phyloP scores from a whole-genome alignment of 2,329 filamentous ascomycete genomes.

The Xylariaceae sp. region DNA sequence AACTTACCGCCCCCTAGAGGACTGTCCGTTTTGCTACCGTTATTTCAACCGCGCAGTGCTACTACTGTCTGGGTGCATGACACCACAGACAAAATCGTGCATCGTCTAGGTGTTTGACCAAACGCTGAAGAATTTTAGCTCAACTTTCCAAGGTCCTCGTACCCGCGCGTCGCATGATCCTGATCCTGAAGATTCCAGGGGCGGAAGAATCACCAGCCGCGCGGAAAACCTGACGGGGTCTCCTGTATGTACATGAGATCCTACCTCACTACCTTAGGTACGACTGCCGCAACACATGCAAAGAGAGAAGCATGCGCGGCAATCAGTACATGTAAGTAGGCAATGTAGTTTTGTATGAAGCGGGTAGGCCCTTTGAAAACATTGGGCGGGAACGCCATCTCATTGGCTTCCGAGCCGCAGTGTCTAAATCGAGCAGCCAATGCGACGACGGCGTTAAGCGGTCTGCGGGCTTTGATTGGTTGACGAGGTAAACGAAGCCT shows the following conservation, averaged over 20 bases:
- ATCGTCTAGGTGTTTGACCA: slow-evolving; percentile 2
- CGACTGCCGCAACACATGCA: neutral
- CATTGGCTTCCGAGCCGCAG: slow-evolving; percentile 17
- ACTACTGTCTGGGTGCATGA: neutral
- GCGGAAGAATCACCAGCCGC: slow-evolving; percentile 19
- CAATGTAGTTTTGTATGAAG: too few relatives aligned
- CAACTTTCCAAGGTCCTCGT: too few relatives aligned
- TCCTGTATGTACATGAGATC: neutral
- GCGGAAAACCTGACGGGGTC: slow-evolving; percentile 18
- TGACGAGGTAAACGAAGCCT: neutral
- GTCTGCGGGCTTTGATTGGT: neutral
- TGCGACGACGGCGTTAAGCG: neutral
- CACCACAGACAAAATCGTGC: slow-evolving; percentile 10
- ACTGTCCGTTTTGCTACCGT: slow-evolving; percentile 13
- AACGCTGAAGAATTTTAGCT: neutral
- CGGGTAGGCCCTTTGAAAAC: neutral
- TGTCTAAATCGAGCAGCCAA: slow-evolving; percentile 1
- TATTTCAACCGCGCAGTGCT: neutral
- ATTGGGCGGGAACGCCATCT: neutral
- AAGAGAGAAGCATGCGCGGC: too few relatives aligned
- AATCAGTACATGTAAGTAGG: too few relatives aligned
- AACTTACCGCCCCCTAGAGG: neutral
- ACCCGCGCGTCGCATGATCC: slow-evolving; percentile 2
- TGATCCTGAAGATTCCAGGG: neutral
- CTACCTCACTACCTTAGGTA: neutral